These are phyloP conservation scores for Chenopodium formosanum DNA, from an alignment of 148 eudicot species.

Conservation along the genomic window DNA sequence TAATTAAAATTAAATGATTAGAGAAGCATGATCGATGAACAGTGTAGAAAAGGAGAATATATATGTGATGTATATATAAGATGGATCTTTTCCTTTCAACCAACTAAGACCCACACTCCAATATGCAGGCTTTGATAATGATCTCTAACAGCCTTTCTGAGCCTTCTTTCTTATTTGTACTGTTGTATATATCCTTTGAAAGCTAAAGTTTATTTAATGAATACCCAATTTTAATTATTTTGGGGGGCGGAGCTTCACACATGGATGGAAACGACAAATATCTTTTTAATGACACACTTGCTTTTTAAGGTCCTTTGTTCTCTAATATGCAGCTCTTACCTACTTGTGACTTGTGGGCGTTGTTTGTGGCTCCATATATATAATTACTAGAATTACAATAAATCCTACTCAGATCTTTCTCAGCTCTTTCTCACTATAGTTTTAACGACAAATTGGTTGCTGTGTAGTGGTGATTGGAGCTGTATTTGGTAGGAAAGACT, in stretches of 20 bases:
- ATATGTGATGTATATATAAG: constrained; percentile 1
- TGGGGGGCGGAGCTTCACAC: background rate
- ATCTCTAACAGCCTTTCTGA: constrained; percentile 19
- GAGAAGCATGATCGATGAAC: constrained; percentile 19
- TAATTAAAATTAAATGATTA: constrained; percentile 1
- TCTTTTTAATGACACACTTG: constrained; percentile 14
- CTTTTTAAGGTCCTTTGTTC: constrained; percentile 17
- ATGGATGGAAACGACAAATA: background rate
- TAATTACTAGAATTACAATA: no score
- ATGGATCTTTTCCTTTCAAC: constrained; percentile 18
- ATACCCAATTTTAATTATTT: background rate
- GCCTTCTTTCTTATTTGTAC: constrained; percentile 5
- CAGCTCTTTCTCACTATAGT: no score
- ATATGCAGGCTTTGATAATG: constrained; percentile 23
- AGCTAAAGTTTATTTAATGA: background rate
- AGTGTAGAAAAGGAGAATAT: background rate
- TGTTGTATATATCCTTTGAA: background rate
- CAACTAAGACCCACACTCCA: constrained; percentile 16
- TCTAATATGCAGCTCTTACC: constrained; percentile 12
- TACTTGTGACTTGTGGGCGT: background rate
- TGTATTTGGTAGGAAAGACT: no score
- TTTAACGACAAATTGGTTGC: no score
- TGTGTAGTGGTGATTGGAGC: no score
- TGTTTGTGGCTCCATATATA: no score
- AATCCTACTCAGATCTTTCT: no score